These are phyloP conservation scores for Saturnispora besseyi DNA, from an alignment of 805 yeast species.

Conservation along the genomic window DNA sequence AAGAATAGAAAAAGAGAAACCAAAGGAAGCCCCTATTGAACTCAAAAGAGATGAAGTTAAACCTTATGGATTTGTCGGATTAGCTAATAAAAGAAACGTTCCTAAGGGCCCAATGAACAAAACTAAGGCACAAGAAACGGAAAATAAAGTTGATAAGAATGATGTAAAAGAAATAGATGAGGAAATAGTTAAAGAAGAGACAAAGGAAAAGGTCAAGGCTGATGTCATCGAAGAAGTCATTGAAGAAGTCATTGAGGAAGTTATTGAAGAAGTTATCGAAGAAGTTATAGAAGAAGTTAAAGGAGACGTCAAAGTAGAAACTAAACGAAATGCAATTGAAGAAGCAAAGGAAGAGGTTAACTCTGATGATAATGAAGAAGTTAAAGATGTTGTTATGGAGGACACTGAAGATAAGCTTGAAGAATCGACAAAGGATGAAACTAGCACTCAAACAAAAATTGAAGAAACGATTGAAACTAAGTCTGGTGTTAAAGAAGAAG, in stretches of 20 bases:
- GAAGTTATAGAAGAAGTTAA: background rate
- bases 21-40: constrained; percentile 14
- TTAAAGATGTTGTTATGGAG: background rate
- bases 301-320: background rate
- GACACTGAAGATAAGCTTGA: background rate
- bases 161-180: background rate
- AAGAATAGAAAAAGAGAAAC: constrained; percentile 14
- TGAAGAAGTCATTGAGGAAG: no score
- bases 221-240: background rate
- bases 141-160: background rate
- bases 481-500: no score
- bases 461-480: no score
- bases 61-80: constrained; percentile 27
- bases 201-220: background rate
- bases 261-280: no score
- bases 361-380: background rate
- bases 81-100: background rate
- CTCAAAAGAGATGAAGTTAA: constrained; percentile 10
- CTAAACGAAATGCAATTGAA: background rate
- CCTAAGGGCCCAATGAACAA: background rate
- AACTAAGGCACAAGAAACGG: background rate
- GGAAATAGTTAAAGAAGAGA: background rate
- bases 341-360: background rate
- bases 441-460: no score
- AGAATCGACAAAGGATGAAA: background rate